Evolutionary conservation across 768 basidiomycete genomes (phyloP).

Genomic region (Tricholoma sp.): DNA sequence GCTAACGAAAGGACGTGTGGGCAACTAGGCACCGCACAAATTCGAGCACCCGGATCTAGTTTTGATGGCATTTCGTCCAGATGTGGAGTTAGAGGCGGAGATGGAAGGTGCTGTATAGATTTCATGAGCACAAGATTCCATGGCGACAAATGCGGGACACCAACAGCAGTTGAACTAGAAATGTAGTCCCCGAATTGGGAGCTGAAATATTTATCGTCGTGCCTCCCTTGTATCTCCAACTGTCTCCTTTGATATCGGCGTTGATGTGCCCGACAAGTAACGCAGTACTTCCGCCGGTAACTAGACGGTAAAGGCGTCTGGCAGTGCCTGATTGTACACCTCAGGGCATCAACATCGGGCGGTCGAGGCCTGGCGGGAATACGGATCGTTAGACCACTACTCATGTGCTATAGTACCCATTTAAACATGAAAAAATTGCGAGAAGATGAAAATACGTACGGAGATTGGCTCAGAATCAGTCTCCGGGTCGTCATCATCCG

Average conservation of each 20-base stretch:
- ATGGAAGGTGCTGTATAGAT: not conserved
- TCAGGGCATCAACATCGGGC: not conserved
- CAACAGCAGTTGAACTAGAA: constrained; percentile 2
- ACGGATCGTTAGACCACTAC: constrained; percentile 28
- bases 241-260: constrained; percentile 31
- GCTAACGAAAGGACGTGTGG: constrained; percentile 29
- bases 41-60: constrained; percentile 28
- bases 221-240: constrained; percentile 21
- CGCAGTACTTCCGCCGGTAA: constrained; percentile 39
- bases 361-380: constrained; percentile 20
- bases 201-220: constrained; percentile 18
- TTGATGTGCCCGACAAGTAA: constrained; percentile 33
- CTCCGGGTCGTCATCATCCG: constrained; percentile 17
- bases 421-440: not conserved
- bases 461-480: constrained; percentile 1
- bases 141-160: constrained; percentile 4
- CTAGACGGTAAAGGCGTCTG: constrained; percentile 24
- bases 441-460: constrained; percentile 1
- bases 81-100: not conserved
- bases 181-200: constrained; percentile 3
- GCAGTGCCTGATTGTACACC: constrained; percentile 31
- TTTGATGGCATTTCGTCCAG: not conserved
- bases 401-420: constrained; percentile 3
- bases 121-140: not conserved
- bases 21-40: constrained; percentile 32